Percentiles rank a stretch among this genome's conserved stretches.
phyloP scores from a whole-genome alignment of 2,329 filamentous ascomycete species.

The Aspergillus hiratsukae region DNA sequence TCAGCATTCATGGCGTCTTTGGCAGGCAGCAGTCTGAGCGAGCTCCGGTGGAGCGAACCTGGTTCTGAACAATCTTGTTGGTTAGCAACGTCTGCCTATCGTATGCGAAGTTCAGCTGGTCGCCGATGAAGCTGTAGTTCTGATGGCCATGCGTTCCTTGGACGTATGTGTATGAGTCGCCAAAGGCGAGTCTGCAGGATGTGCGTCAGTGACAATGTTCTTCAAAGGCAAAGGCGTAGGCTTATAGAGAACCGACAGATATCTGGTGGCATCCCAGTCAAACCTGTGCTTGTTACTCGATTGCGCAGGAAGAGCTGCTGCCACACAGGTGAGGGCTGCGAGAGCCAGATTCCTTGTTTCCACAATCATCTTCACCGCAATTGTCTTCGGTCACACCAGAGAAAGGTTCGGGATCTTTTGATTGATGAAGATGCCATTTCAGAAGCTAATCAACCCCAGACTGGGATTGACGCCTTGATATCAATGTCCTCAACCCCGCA shows the following conservation, averaged over 20 bases:
- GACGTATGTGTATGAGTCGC: conserved; percentile 42
- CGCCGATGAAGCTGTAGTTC: conserved; percentile 54
- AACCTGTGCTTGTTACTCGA: background rate
- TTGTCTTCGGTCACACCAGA: background rate
- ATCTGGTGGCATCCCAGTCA: conserved; percentile 12
- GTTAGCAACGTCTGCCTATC: conserved; percentile 41
- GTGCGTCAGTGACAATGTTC: conserved; percentile 5
- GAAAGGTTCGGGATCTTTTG: background rate
- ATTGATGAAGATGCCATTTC: background rate
- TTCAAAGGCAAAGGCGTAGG: background rate
- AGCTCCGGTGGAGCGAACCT: conserved; percentile 12
- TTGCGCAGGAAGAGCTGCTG: background rate
- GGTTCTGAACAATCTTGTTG: conserved; percentile 50
- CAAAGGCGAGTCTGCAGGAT: conserved; percentile 23
- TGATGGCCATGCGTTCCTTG: conserved; percentile 50
- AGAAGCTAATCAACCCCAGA: background rate
- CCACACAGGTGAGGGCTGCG: background rate
- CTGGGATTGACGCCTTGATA: background rate
- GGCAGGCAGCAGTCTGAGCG: background rate
- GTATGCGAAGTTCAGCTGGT: conserved; percentile 46
- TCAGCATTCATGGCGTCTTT: background rate
- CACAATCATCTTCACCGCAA: background rate
- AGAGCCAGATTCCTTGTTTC: background rate
- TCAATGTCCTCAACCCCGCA: background rate
- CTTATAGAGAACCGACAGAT: conserved; percentile 11